Evolutionary conservation across 148 eudicot genomes (phyloP).

Genomic region (Gaultheria prostrata): DNA sequence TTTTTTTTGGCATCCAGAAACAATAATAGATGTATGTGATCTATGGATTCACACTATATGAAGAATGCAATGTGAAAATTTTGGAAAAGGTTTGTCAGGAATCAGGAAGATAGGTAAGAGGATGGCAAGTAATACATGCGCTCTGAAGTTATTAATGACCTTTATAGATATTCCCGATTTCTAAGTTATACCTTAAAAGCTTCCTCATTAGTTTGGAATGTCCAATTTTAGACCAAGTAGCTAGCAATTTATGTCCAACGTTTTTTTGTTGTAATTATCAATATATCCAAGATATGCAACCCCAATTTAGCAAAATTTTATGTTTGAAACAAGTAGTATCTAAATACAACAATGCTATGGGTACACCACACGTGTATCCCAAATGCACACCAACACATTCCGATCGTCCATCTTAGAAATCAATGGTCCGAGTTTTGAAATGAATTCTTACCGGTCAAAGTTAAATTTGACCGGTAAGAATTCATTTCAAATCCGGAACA

Average conservation of each 20-base stretch:
- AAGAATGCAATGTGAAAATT: neutral
- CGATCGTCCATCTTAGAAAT: no score
- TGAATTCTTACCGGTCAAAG: no score
- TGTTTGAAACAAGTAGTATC: neutral
- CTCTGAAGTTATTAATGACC: neutral
- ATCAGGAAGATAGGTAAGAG: neutral
- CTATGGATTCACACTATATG: neutral
- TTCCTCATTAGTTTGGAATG: neutral
- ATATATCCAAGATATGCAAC: neutral
- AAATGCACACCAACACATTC: no score
- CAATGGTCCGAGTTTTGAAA: no score
- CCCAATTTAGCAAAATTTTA: neutral
- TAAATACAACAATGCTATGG: no score
- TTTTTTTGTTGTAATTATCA: neutral
- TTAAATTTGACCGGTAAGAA: no score
- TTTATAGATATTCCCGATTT: neutral
- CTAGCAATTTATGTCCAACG: neutral
- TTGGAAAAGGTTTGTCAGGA: neutral
- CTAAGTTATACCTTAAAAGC: neutral
- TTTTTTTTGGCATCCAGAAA: neutral
- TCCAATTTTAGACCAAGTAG: neutral
- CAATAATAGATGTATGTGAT: neutral
- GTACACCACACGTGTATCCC: no score
- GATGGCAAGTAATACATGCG: neutral
- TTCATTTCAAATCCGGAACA: no score